These are phyloP conservation scores for Pseudogymnoascus sp. DNA, from an alignment of 2,329 filamentous ascomycete species.

Conservation along the genomic window DNA sequence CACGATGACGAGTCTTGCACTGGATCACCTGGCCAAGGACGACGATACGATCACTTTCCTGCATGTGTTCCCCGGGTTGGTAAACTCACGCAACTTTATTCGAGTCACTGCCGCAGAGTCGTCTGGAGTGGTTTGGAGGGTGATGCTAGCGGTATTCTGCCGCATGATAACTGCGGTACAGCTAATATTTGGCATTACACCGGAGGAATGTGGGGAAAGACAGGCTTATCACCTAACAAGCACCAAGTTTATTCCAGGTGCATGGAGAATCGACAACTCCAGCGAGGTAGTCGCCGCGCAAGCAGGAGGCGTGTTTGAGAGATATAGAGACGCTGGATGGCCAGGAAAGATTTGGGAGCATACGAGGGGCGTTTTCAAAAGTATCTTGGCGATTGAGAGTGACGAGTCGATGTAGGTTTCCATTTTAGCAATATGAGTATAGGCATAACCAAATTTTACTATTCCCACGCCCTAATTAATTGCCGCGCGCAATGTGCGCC, in stretches of 20 bases:
- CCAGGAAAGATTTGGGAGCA: constrained; percentile 14
- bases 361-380: neutral
- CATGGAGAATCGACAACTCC: constrained; percentile 10
- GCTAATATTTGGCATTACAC: neutral
- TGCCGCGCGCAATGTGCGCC: too few species aligned
- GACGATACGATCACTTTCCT: constrained; percentile 38
- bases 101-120: neutral
- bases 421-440: too few species aligned
- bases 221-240: constrained; percentile 3
- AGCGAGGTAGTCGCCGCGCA: neutral
- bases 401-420: too few species aligned
- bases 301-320: neutral
- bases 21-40: constrained; percentile 41
- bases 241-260: constrained; percentile 11
- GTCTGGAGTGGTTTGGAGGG: neutral
- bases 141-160: neutral
- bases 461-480: too few species aligned
- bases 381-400: neutral
- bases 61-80: constrained; percentile 34
- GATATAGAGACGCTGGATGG: constrained; percentile 13
- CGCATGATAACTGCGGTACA: neutral
- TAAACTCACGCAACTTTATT: constrained; percentile 26
- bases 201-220: neutral
- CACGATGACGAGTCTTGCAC: constrained; percentile 44
- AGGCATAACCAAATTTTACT: too few species aligned